These are phyloP conservation scores for Linum trigynum DNA, from an alignment of 345 rosid species.

Conservation along the genomic window DNA sequence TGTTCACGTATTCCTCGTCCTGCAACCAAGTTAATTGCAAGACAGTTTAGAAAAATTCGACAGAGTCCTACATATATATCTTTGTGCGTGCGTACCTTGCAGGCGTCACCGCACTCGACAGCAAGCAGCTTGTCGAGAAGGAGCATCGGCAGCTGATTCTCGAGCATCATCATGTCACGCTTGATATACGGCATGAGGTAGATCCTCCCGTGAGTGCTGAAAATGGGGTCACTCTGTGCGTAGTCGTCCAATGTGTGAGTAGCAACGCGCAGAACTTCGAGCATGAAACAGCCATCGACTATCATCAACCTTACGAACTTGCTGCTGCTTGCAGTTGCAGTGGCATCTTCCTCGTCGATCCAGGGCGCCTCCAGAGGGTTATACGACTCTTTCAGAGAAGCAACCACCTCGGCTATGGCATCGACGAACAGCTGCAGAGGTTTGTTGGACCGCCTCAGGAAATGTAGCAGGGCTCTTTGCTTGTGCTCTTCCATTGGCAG, in stretches of 20 bases:
- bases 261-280: conserved; percentile 26
- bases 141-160: conserved; percentile 41
- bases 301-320: conserved; percentile 35
- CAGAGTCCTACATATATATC: background rate
- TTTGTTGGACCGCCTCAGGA: conserved; percentile 22
- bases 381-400: conserved; percentile 22
- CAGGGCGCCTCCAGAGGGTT: conserved; percentile 20
- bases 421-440: conserved; percentile 14
- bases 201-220: conserved; percentile 35
- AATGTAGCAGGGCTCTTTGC: conserved; percentile 26
- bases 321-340: background rate
- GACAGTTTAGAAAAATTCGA: too few species aligned
- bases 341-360: conserved; percentile 4
- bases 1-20: conserved; percentile 28
- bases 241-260: conserved; percentile 18
- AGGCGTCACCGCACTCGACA: conserved; percentile 11
- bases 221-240: conserved; percentile 32
- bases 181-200: conserved; percentile 27
- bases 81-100: conserved; percentile 14
- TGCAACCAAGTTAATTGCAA: background rate
- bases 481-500: conserved; percentile 39
- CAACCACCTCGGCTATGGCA: conserved; percentile 16
- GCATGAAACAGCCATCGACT: conserved; percentile 46
- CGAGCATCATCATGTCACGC: conserved; percentile 47
- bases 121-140: conserved; percentile 24